These are phyloP conservation scores for Aurifilum marmelostoma DNA, from an alignment of 2,329 filamentous ascomycete genomes.

Conservation along the genomic window DNA sequence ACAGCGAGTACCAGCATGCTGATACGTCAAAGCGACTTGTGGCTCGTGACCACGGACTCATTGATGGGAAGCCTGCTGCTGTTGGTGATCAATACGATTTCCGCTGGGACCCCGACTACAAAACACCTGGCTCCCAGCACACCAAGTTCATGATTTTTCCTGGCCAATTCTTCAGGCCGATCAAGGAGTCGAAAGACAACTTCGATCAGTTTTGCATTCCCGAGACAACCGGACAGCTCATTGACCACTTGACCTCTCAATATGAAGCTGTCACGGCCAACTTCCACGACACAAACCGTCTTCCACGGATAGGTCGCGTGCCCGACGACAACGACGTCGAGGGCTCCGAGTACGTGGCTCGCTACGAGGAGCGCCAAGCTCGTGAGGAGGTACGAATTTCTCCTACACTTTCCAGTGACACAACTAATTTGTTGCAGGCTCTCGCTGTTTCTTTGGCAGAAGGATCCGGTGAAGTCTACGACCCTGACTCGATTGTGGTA, in stretches of 20 bases:
- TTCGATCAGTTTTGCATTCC: background rate
- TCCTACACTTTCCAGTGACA: background rate
- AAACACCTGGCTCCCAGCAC: background rate
- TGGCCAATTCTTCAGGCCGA: background rate
- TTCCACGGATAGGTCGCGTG: background rate
- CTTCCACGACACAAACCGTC: background rate
- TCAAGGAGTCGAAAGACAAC: background rate
- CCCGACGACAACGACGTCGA: background rate
- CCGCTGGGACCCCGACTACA: conserved; percentile 2
- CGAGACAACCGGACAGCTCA: background rate
- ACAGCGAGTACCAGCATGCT: background rate
- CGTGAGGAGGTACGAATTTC: background rate
- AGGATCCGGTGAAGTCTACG: background rate
- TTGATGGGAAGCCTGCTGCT: background rate
- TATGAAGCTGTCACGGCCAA: background rate
- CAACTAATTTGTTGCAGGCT: background rate
- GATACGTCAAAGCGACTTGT: background rate
- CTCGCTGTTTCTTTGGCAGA: background rate
- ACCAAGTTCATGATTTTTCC: background rate
- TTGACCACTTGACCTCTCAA: background rate
- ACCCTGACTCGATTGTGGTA: background rate
- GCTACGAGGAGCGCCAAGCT: background rate
- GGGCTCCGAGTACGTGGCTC: background rate
- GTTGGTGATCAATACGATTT: background rate
- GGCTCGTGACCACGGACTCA: background rate